Conservation (phyloP, 1,284 basidiomycete species). For the Mycena sp. region DNA sequence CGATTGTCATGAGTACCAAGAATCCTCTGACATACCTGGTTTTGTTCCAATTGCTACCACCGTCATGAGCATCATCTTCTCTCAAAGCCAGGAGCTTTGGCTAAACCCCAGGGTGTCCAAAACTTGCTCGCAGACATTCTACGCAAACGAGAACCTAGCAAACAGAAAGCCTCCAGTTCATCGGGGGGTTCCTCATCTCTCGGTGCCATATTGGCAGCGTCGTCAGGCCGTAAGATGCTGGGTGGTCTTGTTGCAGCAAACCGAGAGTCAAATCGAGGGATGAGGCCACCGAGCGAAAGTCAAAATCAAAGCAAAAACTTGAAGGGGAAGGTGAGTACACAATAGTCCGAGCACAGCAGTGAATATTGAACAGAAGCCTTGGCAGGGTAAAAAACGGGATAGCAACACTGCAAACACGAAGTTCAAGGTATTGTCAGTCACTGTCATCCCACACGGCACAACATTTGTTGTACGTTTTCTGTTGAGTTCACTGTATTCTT, state of each 20-base stretch:
- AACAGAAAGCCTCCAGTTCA: background rate
- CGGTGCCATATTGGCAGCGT: background rate
- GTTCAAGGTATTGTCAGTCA: background rate
- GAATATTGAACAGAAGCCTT: background rate
- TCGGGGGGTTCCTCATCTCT: background rate
- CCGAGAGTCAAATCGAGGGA: slow-evolving; percentile 1
- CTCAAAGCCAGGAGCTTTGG: background rate
- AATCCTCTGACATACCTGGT: background rate
- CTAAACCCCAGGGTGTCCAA: background rate
- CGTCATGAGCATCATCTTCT: background rate
- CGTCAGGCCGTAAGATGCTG: too few species aligned
- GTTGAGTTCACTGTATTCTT: background rate
- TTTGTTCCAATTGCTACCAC: background rate
- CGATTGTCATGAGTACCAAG: background rate
- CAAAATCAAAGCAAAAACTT: background rate
- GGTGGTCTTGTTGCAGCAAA: background rate
- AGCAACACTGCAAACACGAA: background rate
- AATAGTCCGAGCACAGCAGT: background rate
- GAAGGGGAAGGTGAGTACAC: background rate
- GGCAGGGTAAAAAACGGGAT: background rate
- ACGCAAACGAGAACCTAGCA: background rate
- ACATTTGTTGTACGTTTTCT: background rate
- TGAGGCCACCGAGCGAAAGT: background rate
- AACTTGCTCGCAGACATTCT: background rate
- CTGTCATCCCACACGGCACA: background rate